These are phyloP conservation scores for Rossbeevera mucosa DNA, from an alignment of 768 basidiomycete genomes.

Conservation along the genomic window DNA sequence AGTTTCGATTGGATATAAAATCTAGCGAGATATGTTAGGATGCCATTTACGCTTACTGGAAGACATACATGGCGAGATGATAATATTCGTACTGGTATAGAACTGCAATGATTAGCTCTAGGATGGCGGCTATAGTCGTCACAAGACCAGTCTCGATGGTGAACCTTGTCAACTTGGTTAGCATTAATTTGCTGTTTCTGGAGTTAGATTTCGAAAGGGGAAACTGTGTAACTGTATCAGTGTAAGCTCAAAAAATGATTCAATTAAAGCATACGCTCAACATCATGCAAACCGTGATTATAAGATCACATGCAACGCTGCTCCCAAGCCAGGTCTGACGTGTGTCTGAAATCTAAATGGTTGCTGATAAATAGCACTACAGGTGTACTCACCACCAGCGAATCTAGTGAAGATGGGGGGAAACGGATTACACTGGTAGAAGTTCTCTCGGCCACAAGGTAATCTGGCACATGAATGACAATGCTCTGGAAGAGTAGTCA, in stretches of 20 bases:
- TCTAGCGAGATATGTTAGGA: too few relatives aligned
- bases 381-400: not conserved
- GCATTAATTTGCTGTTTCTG: not conserved
- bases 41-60: not conserved
- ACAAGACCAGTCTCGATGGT: slow-evolving; percentile 24
- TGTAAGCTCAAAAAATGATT: not conserved
- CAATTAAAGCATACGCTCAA: not conserved
- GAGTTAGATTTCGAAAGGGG: slow-evolving; percentile 7
- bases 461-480: not conserved
- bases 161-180: slow-evolving; percentile 15
- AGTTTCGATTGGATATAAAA: not conserved
- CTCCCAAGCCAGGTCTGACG: not conserved
- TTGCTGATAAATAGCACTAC: not conserved
- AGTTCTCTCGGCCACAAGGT: too few relatives aligned
- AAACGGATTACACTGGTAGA: too few relatives aligned
- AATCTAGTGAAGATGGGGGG: too few relatives aligned
- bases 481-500: not conserved
- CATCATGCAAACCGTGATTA: not conserved
- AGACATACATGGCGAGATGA: slow-evolving; percentile 19
- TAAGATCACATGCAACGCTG: not conserved
- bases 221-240: slow-evolving; percentile 6
- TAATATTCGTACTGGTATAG: not conserved
- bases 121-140: slow-evolving; percentile 15
- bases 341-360: not conserved
- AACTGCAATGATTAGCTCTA: slow-evolving; percentile 15